phyloP scores from a whole-genome alignment of 306 rosid species.

The Gastrolobium bilobum region DNA sequence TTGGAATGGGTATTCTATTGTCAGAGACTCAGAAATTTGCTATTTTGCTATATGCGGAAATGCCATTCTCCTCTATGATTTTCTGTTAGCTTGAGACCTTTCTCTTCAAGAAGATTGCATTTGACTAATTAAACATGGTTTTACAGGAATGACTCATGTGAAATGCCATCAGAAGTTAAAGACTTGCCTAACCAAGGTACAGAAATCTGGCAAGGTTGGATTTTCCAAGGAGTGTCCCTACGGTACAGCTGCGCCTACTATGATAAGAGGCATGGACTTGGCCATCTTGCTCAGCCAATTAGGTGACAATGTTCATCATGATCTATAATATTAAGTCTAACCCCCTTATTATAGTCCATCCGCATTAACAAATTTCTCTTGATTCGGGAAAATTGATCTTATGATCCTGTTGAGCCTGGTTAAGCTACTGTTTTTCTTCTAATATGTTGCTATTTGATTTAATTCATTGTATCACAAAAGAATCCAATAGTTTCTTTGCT shows the following conservation, averaged over 20 bases:
- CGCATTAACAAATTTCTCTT: conserved; percentile 17
- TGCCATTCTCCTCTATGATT: not conserved
- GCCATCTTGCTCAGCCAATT: conserved; percentile 83
- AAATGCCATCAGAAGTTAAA: conserved; percentile 77
- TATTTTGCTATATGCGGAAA: not conserved
- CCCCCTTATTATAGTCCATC: not conserved
- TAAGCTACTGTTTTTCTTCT: conserved; percentile 2
- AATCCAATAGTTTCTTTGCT: not conserved
- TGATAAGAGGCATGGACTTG: conserved; percentile 87
- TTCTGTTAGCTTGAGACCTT: conserved; percentile 2
- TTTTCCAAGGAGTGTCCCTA: conserved; percentile 74
- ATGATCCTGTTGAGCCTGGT: conserved; percentile 25
- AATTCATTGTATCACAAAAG: not conserved
- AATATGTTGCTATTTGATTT: not conserved
- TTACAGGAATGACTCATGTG: conserved; percentile 68
- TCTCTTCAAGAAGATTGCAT: conserved; percentile 5
- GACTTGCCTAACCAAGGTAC: conserved; percentile 68
- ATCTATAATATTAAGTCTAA: not conserved
- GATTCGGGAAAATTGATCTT: conserved; percentile 29
- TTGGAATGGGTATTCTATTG: not conserved
- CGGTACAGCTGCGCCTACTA: conserved; percentile 67
- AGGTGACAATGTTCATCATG: conserved; percentile 23
- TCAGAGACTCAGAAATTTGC: not conserved
- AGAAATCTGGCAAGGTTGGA: conserved; percentile 75
- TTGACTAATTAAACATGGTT: conserved; percentile 28